phyloP scores from a whole-genome alignment of 2,329 filamentous ascomycete species.

The Pseudonectria foliicola region DNA sequence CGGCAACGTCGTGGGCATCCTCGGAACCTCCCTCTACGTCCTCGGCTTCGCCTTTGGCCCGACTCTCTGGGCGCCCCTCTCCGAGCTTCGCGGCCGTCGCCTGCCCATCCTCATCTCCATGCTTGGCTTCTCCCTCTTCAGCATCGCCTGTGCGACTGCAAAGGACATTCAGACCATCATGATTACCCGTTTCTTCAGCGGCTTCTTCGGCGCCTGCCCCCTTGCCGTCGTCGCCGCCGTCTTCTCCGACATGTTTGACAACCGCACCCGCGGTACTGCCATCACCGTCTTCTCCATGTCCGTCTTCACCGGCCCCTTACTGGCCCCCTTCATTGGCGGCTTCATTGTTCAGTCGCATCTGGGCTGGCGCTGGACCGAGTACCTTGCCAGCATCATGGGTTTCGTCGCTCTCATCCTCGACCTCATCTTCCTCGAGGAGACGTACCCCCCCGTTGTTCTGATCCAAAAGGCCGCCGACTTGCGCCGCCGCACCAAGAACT shows the following conservation, averaged over 20 bases:
- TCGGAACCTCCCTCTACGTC: constrained; percentile 65
- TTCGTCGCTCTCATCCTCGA: constrained; percentile 52
- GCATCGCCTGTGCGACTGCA: constrained; percentile 55
- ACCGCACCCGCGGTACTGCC: constrained; percentile 48
- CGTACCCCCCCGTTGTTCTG: constrained; percentile 62
- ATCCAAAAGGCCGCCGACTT: constrained; percentile 54
- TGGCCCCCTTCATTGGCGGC: constrained; percentile 63
- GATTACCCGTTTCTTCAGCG: constrained; percentile 65
- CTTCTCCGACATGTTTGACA: constrained; percentile 66
- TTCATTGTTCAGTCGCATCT: constrained; percentile 57
- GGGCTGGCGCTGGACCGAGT: constrained; percentile 70
- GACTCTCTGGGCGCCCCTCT: constrained; percentile 64
- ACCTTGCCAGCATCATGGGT: constrained; percentile 56
- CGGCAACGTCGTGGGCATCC: constrained; percentile 51
- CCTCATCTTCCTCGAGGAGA: constrained; percentile 58
- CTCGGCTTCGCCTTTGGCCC: constrained; percentile 66
- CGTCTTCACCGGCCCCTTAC: constrained; percentile 58
- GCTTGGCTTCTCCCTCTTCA: constrained; percentile 65
- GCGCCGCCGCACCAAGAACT: constrained; percentile 57
- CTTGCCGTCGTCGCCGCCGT: constrained; percentile 63
- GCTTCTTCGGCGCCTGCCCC: constrained; percentile 64
- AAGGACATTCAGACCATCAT: constrained; percentile 64
- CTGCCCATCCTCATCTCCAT: constrained; percentile 54
- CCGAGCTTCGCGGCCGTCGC: constrained; percentile 62
- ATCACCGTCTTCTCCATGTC: constrained; percentile 38